Base-by-base conservation (phyloP, 345 rosid genomes). In the Lagerstroemia speciosa region DNA sequence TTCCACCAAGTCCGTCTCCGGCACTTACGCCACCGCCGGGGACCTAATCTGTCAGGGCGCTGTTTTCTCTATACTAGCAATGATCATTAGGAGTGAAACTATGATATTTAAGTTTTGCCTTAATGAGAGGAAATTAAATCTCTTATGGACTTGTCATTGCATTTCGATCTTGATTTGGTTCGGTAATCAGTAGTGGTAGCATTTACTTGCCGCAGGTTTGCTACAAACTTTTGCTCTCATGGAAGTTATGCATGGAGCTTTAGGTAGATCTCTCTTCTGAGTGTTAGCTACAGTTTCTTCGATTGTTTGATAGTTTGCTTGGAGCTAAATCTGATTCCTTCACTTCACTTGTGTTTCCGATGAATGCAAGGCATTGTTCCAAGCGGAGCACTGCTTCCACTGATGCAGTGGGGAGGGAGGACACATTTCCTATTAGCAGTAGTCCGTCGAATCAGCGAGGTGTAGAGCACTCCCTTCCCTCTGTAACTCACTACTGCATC, bases 191-290 rank as follows among this genome's bases (percentile, higher is more conserved):
- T 27, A 71, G 58, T 33, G 64, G 32, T 66, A 43, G 14, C 22
- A 55, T 38, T 40, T 6, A 65, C 66, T 46, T 68, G 32, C 19
- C 71, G 67, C 71, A 92, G 96, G 87, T 83, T 69, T 85, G 69
- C 74, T 90, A 22, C 96, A 90, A 73, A 67, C 73, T 48, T 78
- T 29, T 77, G 75, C 91, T 16, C 76, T 91, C 76, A 69, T 87
- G 80, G 98, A 91, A 79, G 89, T 89, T 63, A 63, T 93, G 70
- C 96, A 93, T 76, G 97, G n/a, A n/a, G n/a, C n/a, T n/a, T n/a
- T n/a, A n/a, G n/a, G n/a, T n/a, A n/a, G 66, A 27, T 53, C 24
- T 33, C 14, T 33, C 41, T 3, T 9, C 32, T 60, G 17, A 17
- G 27, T n/a, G 17, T n/a, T 53, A 19, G n/a, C 22, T 3, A n/a